These are phyloP conservation scores for Barnettozyma pratensis DNA, from an alignment of 805 yeast genomes.

Conservation along the genomic window DNA sequence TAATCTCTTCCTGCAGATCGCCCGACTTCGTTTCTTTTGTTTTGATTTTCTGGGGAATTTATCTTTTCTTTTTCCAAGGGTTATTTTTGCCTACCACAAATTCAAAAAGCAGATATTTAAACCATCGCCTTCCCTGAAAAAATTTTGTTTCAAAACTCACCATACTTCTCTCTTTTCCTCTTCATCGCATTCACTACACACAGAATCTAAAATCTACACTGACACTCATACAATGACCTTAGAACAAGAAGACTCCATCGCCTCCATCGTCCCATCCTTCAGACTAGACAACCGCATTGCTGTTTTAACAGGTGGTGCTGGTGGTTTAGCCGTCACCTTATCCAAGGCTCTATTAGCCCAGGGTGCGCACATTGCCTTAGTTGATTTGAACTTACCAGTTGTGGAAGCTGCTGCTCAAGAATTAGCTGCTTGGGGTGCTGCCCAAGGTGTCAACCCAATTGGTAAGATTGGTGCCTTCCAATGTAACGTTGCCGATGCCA, in stretches of 20 bases:
- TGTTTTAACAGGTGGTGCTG: conserved; percentile 76
- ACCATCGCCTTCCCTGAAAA: neutral
- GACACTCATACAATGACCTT: conserved; percentile 11
- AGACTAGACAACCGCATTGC: conserved; percentile 69
- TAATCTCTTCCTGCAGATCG: no score
- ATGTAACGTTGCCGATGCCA: conserved; percentile 67
- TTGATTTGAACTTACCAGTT: conserved; percentile 61
- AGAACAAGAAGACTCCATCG: conserved; percentile 17
- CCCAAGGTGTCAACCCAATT: conserved; percentile 27
- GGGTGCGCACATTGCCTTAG: conserved; percentile 71
- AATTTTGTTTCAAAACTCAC: neutral
- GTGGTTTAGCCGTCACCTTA: conserved; percentile 65
- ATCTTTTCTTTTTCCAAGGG: neutral
- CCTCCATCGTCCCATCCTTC: conserved; percentile 45
- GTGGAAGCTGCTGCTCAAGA: conserved; percentile 51
- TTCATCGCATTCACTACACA: neutral
- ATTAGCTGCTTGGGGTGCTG: conserved; percentile 42
- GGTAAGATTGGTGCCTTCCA: conserved; percentile 54
- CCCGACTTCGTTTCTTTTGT: neutral
- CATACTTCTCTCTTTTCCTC: neutral
- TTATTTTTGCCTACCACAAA: neutral
- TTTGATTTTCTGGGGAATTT: neutral
- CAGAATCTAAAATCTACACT: neutral
- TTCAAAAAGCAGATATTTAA: neutral
- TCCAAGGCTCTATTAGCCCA: conserved; percentile 66